phyloP scores from a whole-genome alignment of 257 asterid genomes.

The Solanum arcanum region DNA sequence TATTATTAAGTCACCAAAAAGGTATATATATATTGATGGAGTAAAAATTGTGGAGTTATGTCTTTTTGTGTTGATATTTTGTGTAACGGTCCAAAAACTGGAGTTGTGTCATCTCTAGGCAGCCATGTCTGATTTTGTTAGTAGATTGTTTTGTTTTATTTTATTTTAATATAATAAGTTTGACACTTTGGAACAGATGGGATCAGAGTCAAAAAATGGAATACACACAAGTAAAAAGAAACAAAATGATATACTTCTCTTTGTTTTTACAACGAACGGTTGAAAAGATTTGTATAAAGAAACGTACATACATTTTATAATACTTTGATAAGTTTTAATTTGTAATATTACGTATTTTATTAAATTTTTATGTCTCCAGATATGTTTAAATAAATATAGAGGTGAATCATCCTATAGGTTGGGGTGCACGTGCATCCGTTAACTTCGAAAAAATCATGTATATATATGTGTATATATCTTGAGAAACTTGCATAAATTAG shows the following conservation, averaged over 20 bases:
- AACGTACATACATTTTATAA: no score
- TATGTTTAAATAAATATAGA: no score
- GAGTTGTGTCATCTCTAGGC: background rate
- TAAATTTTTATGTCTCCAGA: accelerated
- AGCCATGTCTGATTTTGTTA: background rate
- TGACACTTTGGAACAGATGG: background rate
- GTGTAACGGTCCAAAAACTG: background rate
- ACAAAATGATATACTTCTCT: background rate
- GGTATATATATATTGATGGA: background rate
- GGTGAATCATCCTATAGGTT: no score
- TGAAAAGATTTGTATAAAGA: background rate
- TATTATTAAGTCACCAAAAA: background rate
- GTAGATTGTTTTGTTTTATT: no score
- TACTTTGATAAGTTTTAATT: no score
- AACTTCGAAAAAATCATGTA: no score
- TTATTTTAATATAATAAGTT: background rate
- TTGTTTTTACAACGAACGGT: background rate
- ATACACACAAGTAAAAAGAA: background rate
- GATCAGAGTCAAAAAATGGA: background rate
- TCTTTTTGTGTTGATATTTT: background rate
- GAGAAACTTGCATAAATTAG: no score
- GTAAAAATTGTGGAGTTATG: background rate
- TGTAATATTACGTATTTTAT: accelerated
- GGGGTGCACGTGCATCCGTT: no score
- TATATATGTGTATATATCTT: no score